Evolutionary conservation across 441 rosid species (phyloP), one percentile per base, ranked within the genome.

Genomic region (Eugenia klotzschiana): DNA sequence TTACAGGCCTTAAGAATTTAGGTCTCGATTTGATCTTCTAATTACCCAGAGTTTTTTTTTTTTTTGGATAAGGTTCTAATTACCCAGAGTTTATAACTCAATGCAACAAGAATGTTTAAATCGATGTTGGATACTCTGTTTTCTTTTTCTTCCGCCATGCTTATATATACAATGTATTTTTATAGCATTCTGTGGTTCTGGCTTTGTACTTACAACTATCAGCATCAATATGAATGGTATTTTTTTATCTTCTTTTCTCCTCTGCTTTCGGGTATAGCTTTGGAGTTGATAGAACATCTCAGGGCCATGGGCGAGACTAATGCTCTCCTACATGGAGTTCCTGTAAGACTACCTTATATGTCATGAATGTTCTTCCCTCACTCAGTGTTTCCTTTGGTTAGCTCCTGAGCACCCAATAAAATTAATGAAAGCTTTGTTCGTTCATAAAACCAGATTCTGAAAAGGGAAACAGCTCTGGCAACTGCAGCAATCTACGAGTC

Each of bases 291-390:
- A 82, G 98, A 97, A 83, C 98, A 97, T 90, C 93, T 97, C 64
- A 98, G 98, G 77, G 85, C 96, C 49, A 95, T 97, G 99, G 99
- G 99, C 29, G 99, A 97, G 90, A 97, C 98, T 50, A 97, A 94
- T 87, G 98, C 97, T 86, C 98, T 95, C 90, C 89, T 94, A 83
- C 93, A 94, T 84, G 94, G 98, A 85, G 92, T 87, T 90, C 90
- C 90, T 79, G 99, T 89, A 86, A 88, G 91, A 81, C 58, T 29
- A 29, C 15, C 46, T 12, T 60, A 82, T 73, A 69, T 83, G 87
- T 82, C 49, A 1, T 52, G 80, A 54, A 56, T 54, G 27, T 49
- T 79, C 40, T 9, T 82, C 50, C 46, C 20, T 49, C 0, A 2
- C 49, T 64, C 23, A 37, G 4, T 57, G 37, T 37, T 27, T 49